Evolutionary conservation across 345 rosid species (phyloP).

Genomic region (Ceriops decandra): DNA sequence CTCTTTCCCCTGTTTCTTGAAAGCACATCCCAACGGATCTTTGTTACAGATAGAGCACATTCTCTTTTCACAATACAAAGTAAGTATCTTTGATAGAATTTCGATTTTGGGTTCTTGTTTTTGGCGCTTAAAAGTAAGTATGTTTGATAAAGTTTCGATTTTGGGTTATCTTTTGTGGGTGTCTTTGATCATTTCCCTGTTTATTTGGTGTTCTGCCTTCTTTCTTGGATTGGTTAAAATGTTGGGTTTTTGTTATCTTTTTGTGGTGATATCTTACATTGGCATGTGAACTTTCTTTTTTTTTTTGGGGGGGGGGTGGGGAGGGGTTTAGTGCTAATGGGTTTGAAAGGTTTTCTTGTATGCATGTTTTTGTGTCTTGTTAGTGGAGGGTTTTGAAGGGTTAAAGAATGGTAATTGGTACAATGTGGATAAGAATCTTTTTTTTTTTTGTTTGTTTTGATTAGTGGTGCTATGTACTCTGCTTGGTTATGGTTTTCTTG

Average conservation of each 20-base stretch:
- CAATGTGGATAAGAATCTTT: constrained; percentile 21
- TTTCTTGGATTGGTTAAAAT: not conserved
- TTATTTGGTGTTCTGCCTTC: constrained; percentile 2
- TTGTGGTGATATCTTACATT: constrained; percentile 9
- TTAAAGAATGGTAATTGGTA: not conserved
- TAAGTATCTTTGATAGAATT: constrained; percentile 1
- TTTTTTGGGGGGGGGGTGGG: constrained; percentile 4
- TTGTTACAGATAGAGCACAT: constrained; percentile 4
- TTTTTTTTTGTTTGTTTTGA: not conserved
- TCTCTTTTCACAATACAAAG: not conserved
- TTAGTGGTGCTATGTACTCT: not conserved
- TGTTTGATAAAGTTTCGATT: constrained; percentile 1
- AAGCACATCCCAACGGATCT: not conserved
- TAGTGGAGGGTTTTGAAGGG: constrained; percentile 2
- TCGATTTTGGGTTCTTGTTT: not conserved
- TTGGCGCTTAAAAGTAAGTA: not conserved
- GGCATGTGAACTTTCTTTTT: constrained; percentile 11
- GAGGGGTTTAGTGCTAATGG: constrained; percentile 5
- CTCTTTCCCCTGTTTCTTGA: not conserved
- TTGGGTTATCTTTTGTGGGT: constrained; percentile 9
- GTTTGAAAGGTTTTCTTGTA: constrained; percentile 12
- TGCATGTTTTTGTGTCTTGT: constrained; percentile 13
- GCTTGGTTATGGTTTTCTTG: not conserved
- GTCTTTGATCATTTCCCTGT: not conserved
- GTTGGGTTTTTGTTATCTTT: not conserved